Conservation (phyloP, 768 basidiomycete genomes). For the Leucosporidium scottii region DNA sequence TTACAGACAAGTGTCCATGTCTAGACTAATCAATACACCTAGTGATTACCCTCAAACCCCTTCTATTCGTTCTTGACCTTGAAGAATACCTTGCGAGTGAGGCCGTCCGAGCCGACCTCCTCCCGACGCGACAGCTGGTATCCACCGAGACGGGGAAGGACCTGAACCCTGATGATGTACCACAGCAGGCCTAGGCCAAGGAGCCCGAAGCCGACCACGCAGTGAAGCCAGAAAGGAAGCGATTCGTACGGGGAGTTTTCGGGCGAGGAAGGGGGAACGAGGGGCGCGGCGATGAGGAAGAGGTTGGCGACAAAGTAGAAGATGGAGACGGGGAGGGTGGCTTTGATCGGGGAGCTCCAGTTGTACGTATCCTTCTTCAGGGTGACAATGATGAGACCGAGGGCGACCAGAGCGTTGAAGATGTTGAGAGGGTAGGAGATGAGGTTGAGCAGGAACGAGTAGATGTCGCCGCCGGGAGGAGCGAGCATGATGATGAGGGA, state of each 20-base stretch:
- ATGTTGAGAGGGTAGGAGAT: constrained; percentile 36
- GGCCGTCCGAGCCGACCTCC: constrained; percentile 2
- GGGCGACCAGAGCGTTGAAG: constrained; percentile 35
- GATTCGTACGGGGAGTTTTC: constrained; percentile 8
- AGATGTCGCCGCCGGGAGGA: constrained; percentile 37
- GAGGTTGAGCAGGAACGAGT: constrained; percentile 34
- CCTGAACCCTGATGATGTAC: neutral
- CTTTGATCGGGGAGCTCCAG: constrained; percentile 28
- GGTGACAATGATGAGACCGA: constrained; percentile 31
- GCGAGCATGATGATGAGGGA: constrained; percentile 32
- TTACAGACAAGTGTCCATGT: too few relatives aligned
- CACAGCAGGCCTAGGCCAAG: neutral
- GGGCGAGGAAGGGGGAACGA: constrained; percentile 28
- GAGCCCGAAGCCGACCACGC: constrained; percentile 6
- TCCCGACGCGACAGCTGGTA: neutral
- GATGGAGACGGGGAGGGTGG: constrained; percentile 23
- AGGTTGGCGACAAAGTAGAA: constrained; percentile 38
- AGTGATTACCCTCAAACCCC: too few relatives aligned
- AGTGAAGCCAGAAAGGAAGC: constrained; percentile 25
- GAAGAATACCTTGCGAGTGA: constrained; percentile 1
- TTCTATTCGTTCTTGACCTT: neutral
- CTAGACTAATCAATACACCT: too few relatives aligned
- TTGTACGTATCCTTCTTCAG: constrained; percentile 12
- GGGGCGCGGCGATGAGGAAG: constrained; percentile 35
- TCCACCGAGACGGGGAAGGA: neutral